These are phyloP conservation scores for Arabidopsis thaliana DNA, from an alignment of 345 rosid genomes.

Conservation along the genomic window TAIR10.1 NC_003074.8:6852001-6852500, in stretches of 20 bases:
- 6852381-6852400: conserved; percentile 19
- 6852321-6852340: conserved; percentile 11
- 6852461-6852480: conserved; percentile 93
- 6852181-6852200: conserved; percentile 17
- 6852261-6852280: conserved; percentile 86
- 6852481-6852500: conserved; percentile 87
- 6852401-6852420: conserved; percentile 58
- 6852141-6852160: neutral
- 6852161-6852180: conserved; percentile 12
- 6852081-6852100: neutral
- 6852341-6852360: conserved; percentile 15
- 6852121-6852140: neutral
- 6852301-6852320: conserved; percentile 19
- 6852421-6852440: conserved; percentile 96
- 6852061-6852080: conserved; percentile 5
- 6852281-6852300: conserved; percentile 26
- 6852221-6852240: conserved; percentile 92
- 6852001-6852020: conserved; percentile 23
- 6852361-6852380: conserved; percentile 28
- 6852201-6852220: conserved; percentile 75
- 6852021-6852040: conserved; percentile 20
- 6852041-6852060: conserved; percentile 11
- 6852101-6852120: neutral
- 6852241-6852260: conserved; percentile 97
- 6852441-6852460: conserved; percentile 98